These are phyloP conservation scores for Russula compacta DNA, from an alignment of 768 basidiomycete species.

Conservation along the genomic window DNA sequence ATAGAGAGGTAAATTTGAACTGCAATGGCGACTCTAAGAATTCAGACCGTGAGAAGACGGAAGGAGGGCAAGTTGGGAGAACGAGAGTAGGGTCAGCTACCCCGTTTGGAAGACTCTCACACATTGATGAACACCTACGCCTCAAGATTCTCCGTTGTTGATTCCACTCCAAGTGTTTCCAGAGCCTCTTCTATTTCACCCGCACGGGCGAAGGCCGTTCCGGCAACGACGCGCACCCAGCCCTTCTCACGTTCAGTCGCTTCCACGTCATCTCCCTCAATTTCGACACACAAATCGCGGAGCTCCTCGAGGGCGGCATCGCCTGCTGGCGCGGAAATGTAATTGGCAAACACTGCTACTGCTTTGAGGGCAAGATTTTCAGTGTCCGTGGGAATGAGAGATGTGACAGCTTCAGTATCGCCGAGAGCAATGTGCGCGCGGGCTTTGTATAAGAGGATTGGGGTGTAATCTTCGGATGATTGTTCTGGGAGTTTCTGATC, in stretches of 20 bases:
- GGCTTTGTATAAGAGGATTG: slow-evolving; percentile 65
- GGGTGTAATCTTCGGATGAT: slow-evolving; percentile 53
- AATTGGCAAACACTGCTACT: slow-evolving; percentile 63
- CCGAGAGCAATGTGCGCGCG: slow-evolving; percentile 68
- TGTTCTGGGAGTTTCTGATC: slow-evolving; percentile 47
- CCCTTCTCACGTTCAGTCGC: slow-evolving; percentile 60
- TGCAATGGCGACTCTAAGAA: slow-evolving; percentile 64
- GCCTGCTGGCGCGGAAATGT: slow-evolving; percentile 33
- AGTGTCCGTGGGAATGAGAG: slow-evolving; percentile 45
- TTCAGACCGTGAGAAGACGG: slow-evolving; percentile 2
- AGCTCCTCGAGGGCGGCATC: slow-evolving; percentile 69
- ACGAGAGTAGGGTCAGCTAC: background rate
- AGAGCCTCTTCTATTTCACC: slow-evolving; percentile 88
- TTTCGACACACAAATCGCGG: slow-evolving; percentile 78
- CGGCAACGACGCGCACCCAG: slow-evolving; percentile 69
- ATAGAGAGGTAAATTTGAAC: slow-evolving; percentile 89
- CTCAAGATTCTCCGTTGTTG: slow-evolving; percentile 72
- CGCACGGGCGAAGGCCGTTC: slow-evolving; percentile 76
- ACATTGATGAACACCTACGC: slow-evolving; percentile 47
- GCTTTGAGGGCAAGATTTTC: slow-evolving; percentile 66
- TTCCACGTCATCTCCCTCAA: slow-evolving; percentile 70
- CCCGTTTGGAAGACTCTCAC: slow-evolving; percentile 9
- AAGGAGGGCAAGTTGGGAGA: background rate
- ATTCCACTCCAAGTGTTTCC: slow-evolving; percentile 66
- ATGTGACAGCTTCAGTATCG: slow-evolving; percentile 45